Conservation (phyloP, 352 stramenopile genomes). For the Halophytophthora polymorphica region DNA sequence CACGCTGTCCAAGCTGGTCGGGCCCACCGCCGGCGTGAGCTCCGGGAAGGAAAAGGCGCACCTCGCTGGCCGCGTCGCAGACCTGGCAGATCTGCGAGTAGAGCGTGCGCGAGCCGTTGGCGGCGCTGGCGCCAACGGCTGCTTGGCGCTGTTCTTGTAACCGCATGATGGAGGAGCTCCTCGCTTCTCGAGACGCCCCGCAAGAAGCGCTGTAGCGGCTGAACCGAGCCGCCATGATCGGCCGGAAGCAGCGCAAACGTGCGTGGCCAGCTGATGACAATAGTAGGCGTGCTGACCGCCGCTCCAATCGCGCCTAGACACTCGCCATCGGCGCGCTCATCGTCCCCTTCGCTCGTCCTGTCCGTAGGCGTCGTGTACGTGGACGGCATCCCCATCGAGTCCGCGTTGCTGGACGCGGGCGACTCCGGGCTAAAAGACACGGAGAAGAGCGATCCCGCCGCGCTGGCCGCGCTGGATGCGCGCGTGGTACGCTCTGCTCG, state of each 20-base stretch:
- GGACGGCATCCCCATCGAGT: constrained; percentile 72
- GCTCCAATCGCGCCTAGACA: background rate
- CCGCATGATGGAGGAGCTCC: no score
- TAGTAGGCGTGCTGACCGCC: background rate
- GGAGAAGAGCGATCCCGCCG: constrained; percentile 36
- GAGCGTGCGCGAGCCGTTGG: no score
- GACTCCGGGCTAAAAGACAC: constrained; percentile 37
- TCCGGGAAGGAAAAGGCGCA: no score
- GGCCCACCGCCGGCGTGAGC: no score
- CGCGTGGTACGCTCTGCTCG: constrained; percentile 28
- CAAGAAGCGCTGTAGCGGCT: background rate
- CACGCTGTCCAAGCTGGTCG: no score
- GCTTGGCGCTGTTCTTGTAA: no score
- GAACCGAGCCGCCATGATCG: constrained; percentile 31
- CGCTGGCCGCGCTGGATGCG: constrained; percentile 48
- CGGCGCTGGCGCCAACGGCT: no score
- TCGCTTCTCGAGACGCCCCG: background rate
- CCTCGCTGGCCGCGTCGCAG: no score
- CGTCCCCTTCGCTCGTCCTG: background rate
- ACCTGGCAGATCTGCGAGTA: constrained; percentile 50
- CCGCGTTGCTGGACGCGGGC: constrained; percentile 44
- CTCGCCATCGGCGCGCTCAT: background rate
- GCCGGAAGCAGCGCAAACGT: constrained; percentile 54
- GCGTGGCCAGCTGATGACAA: constrained; percentile 7
- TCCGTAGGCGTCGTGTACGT: constrained; percentile 61